These are phyloP conservation scores for Spergularia bocconei DNA, from an alignment of 148 eudicot genomes.

Conservation along the genomic window DNA sequence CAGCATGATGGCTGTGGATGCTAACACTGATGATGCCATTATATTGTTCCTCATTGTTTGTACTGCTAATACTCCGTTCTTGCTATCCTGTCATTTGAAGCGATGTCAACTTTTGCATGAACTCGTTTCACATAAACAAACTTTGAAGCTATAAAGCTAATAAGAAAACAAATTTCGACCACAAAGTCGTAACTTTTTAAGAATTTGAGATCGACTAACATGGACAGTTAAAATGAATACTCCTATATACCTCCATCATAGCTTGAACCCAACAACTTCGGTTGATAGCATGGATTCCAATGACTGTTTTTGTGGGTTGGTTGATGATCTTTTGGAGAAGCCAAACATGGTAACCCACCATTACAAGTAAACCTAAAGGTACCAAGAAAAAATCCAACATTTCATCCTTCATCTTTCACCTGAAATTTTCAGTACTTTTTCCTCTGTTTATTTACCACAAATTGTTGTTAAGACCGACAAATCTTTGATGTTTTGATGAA, in stretches of 20 bases:
- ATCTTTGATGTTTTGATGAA: too few relatives aligned
- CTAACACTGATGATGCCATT: conserved; percentile 94
- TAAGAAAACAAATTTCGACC: too few relatives aligned
- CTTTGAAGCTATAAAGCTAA: too few relatives aligned
- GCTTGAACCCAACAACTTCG: conserved; percentile 81
- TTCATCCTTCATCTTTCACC: conserved; percentile 28
- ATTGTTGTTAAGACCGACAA: too few relatives aligned
- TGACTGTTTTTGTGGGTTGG: conserved; percentile 55
- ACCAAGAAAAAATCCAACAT: conserved; percentile 65
- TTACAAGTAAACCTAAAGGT: conserved; percentile 56
- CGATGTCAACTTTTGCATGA: background rate
- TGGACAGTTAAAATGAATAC: too few relatives aligned
- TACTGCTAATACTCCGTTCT: conserved; percentile 78
- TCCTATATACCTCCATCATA: conserved; percentile 98
- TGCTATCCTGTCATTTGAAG: conserved; percentile 52
- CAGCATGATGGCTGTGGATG: conserved; percentile 79
- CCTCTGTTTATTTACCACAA: too few relatives aligned
- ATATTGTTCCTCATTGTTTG: conserved; percentile 94
- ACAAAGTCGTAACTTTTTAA: background rate
- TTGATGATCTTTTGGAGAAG: conserved; percentile 49
- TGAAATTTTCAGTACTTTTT: too few relatives aligned
- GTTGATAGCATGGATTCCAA: conserved; percentile 78
- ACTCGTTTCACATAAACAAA: background rate
- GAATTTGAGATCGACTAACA: background rate
- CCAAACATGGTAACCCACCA: conserved; percentile 66